Evolutionary conservation across 106 monocot species (phyloP), one percentile per base, ranked within the genome.

Genomic region (Apostasia ramifera): DNA sequence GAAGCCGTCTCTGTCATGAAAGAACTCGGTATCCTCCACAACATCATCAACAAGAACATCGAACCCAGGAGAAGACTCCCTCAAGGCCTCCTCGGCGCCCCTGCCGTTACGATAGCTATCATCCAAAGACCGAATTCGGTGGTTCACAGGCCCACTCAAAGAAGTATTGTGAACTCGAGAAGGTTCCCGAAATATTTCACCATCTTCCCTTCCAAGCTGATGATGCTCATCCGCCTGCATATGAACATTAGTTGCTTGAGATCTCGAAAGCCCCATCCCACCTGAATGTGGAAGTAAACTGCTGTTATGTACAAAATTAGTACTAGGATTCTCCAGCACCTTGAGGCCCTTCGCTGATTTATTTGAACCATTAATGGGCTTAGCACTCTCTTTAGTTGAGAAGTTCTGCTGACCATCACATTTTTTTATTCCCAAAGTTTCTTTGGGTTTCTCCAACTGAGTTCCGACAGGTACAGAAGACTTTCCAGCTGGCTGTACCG

Each of bases 1-100:
- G 64, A 67, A 77, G 0, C 82, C 79, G 44, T 83, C 78, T 71
- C 78, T 83, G 55, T 80, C 66, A 1, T 74, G 82, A 26, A 72
- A 77, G 66, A 84, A 82, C 5, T 69, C 73, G 61, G 78, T 2
- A 55, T 82, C 80, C 66, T 82, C 66, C 13, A 50, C 58, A 38
- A 77, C 78, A 77, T 78, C 74, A 55, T 75, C 59, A 47, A 75
- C 75, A 37, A 75, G 75, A 15, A 75, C 75, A 68, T 75, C 92
- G 73, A 92, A 89, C 42, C 92, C 92, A 57, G 95, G 84, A 64
- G 92, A 87, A 40, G 80, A 79, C 68, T 97, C 89, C 8, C 68
- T 63, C 59, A 89, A 69, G 71, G 77, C 82, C 10, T 89, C 89
- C 42, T 84, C 86, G 70, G 57, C 66, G 2, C 84, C 82, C 71